Base-by-base conservation (phyloP, 1,284 basidiomycete genomes). In the Puccinia polysora region DNA sequence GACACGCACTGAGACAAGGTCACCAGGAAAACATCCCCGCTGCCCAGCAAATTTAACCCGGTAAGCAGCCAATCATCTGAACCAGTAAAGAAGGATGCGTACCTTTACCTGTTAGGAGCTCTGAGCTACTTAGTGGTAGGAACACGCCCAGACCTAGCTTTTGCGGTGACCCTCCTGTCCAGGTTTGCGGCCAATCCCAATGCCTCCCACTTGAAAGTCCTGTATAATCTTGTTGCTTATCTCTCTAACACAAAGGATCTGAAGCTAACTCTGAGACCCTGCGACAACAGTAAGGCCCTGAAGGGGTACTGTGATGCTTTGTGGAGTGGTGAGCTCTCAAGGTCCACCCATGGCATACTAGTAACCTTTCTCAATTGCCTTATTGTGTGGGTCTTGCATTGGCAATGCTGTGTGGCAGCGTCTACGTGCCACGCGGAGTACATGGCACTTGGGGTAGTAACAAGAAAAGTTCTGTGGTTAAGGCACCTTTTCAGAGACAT, bases 381-480 rank as follows among this genome's bases (percentile, higher is more conserved):
- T 2, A 30, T 63, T 23, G n/a, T 30, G 15, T 63, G 60, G 60
- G 4, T 32, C 4, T 43, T 40, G 4, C 32, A 14, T 12, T 47
- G 5, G 60, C n/a, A 5, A 47, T 23, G 10, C 38, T 63, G n/a
- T n/a, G n/a, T 7, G 60, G n/a, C 38, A 63, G 34, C 38, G n/a
- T 63, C 60, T 5, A 47, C n/a, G 14, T 45, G 38, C 14, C 60
- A 63, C 18, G 40, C 36, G 6, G 40, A 63, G 47, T 63, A 45
- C 40, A 63, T 63, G 60, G 60, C 40, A 12, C 28, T 63, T 4
- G 60, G 60, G 10, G 7, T 28, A 30, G 62, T 45, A 12, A 52
- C 62, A 6, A 47, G 62, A 25, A 15, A 64, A n/a, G 12, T 4
- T 2, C 25, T 47, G 2, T 64, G 62, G 45, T 8, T 50, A 8